phyloP scores from a whole-genome alignment of 441 rosid genomes.

The Brassica balearica region DNA sequence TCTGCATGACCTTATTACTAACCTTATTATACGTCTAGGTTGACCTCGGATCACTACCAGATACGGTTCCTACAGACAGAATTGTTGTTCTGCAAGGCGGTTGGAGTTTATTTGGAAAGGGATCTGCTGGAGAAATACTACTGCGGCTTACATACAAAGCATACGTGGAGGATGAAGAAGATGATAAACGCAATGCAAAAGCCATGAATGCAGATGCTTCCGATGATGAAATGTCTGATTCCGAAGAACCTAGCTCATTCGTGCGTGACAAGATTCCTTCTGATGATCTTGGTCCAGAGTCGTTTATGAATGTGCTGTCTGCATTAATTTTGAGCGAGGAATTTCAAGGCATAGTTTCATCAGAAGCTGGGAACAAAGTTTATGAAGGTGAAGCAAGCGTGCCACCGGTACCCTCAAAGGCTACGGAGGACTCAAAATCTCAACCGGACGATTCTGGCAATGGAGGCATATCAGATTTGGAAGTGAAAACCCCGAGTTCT shows the following conservation, averaged over 20 bases:
- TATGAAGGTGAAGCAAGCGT: constrained; percentile 50
- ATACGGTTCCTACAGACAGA: constrained; percentile 92
- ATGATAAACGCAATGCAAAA: constrained; percentile 60
- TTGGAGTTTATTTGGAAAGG: constrained; percentile 75
- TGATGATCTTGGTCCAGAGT: constrained; percentile 62
- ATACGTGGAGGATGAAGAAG: constrained; percentile 97
- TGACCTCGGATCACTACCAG: constrained; percentile 61
- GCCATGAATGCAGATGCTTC: constrained; percentile 56
- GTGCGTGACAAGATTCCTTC: constrained; percentile 49
- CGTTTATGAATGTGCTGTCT: constrained; percentile 93
- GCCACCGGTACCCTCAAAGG: constrained; percentile 46
- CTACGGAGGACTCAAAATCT: constrained; percentile 48
- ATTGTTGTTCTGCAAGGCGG: constrained; percentile 72
- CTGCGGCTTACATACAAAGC: constrained; percentile 94
- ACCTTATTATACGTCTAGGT: too few relatives aligned
- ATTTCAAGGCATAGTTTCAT: constrained; percentile 95
- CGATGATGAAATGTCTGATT: constrained; percentile 11
- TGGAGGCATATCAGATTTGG: constrained; percentile 39
- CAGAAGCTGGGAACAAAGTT: constrained; percentile 67
- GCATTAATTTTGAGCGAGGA: constrained; percentile 97
- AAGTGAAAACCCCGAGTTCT: constrained; percentile 8
- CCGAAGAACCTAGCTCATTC: constrained; percentile 53
- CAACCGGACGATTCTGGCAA: constrained; percentile 44
- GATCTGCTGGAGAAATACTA: constrained; percentile 79
- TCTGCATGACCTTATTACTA: too few relatives aligned